phyloP scores from a whole-genome alignment of 1,284 basidiomycete species.

The Malassezia nana region DNA sequence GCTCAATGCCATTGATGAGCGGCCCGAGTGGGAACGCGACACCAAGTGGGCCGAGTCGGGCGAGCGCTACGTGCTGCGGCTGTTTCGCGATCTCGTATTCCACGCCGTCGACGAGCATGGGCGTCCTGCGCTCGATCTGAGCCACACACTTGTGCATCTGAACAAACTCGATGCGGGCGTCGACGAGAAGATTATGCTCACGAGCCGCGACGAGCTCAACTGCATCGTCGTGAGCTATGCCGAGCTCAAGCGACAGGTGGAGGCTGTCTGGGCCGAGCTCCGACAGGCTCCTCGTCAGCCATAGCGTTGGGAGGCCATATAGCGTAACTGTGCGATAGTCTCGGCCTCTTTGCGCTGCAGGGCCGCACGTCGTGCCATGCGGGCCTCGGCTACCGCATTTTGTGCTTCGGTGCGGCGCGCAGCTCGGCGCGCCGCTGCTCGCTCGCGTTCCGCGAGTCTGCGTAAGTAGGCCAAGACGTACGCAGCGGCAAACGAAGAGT shows the following conservation, averaged over 20 bases:
- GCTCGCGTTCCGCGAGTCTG: slow-evolving; percentile 7
- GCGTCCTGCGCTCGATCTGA: slow-evolving; percentile 70
- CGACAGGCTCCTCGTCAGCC: neutral
- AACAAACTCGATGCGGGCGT: slow-evolving; percentile 72
- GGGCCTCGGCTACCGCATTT: slow-evolving; percentile 6
- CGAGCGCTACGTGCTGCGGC: slow-evolving; percentile 91
- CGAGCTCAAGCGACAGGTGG: slow-evolving; percentile 53
- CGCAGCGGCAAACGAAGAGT: slow-evolving; percentile 3
- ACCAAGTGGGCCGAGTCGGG: slow-evolving; percentile 96
- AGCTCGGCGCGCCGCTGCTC: slow-evolving; percentile 9
- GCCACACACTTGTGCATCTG: slow-evolving; percentile 42
- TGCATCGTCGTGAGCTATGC: slow-evolving; percentile 91
- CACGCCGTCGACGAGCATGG: slow-evolving; percentile 88
- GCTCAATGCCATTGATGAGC: slow-evolving; percentile 95
- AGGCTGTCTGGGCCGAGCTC: slow-evolving; percentile 37
- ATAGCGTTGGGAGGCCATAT: neutral
- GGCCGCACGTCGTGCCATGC: slow-evolving; percentile 18
- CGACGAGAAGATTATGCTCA: slow-evolving; percentile 88
- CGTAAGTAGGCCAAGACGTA: neutral
- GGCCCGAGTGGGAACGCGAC: slow-evolving; percentile 84
- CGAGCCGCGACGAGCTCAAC: slow-evolving; percentile 85
- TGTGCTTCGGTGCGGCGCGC: slow-evolving; percentile 11
- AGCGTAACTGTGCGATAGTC: slow-evolving; percentile 30
- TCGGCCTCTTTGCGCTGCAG: slow-evolving; percentile 21
- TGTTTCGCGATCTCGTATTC: slow-evolving; percentile 97